Evolutionary conservation across 139 green algal genomes (phyloP).

Genomic region (Zygnema cylindricum): DNA sequence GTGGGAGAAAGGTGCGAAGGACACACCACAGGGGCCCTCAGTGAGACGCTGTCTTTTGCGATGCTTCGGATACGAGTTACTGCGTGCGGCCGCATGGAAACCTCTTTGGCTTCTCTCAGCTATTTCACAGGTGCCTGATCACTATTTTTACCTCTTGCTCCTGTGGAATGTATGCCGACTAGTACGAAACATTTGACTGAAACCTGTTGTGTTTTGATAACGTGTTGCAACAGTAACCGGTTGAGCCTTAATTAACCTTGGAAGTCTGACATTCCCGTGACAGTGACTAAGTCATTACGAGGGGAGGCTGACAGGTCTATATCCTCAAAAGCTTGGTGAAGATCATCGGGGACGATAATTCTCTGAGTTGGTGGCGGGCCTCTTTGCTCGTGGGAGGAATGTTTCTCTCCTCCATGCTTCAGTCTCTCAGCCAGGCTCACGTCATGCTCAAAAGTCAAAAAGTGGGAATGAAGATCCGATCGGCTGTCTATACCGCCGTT

Average conservation of each 20-base stretch:
- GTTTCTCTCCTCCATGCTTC: constrained; percentile 22
- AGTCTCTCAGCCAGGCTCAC: constrained; percentile 32
- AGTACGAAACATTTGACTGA: no score
- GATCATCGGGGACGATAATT: neutral
- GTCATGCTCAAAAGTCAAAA: constrained; percentile 30
- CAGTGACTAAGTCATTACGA: no score
- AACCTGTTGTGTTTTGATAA: no score
- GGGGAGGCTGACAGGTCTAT: constrained; percentile 34
- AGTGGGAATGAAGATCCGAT: constrained; percentile 39
- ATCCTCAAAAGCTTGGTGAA: constrained; percentile 41
- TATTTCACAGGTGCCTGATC: constrained; percentile 27
- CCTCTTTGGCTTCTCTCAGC: constrained; percentile 36
- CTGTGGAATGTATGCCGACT: no score
- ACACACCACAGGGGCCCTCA: neutral
- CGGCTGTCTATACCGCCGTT: constrained; percentile 34
- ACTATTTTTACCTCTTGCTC: neutral
- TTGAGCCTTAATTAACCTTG: no score
- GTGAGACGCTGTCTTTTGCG: constrained; percentile 20
- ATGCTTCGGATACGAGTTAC: constrained; percentile 13
- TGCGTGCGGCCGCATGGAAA: constrained; percentile 25
- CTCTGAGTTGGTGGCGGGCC: constrained; percentile 17
- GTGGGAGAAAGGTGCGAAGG: constrained; percentile 12
- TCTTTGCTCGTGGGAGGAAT: constrained; percentile 39
- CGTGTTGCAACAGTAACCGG: no score
- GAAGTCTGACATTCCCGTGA: no score